Percentiles rank a stretch among this genome's conserved stretches.
These are phyloP conservation scores for Apophysomyces sp. DNA, from an alignment of 371 early-diverging fungal genomes.

Conservation along the genomic window DNA sequence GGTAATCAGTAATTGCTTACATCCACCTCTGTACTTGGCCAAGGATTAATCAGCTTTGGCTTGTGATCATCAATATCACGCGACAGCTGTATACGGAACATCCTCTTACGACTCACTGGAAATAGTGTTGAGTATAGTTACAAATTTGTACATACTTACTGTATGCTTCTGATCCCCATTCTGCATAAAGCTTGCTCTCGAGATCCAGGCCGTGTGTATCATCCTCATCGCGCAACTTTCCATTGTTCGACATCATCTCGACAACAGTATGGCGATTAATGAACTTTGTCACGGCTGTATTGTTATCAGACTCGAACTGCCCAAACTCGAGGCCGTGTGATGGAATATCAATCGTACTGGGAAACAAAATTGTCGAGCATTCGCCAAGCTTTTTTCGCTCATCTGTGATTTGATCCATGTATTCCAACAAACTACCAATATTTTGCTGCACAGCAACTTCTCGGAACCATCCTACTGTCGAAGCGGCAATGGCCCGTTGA, in stretches of 20 bases:
- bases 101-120: conserved; percentile 9
- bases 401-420: background rate
- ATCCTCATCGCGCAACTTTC: conserved; percentile 39
- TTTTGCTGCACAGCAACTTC: conserved; percentile 7
- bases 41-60: conserved; percentile 13
- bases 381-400: conserved; percentile 6
- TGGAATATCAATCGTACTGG: conserved; percentile 7
- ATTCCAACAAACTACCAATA: conserved; percentile 3
- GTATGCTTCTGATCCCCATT: conserved; percentile 42
- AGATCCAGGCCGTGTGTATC: conserved; percentile 44
- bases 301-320: conserved; percentile 24
- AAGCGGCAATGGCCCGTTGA: conserved; percentile 48
- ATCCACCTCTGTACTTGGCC: background rate
- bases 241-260: conserved; percentile 40
- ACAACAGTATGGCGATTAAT: conserved; percentile 38
- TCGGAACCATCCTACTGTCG: conserved; percentile 40
- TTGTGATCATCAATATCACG: conserved; percentile 8
- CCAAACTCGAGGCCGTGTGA: conserved; percentile 16
- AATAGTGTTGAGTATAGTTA: background rate
- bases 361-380: conserved; percentile 19
- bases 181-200: conserved; percentile 43
- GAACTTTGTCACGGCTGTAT: conserved; percentile 20
- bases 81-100: conserved; percentile 5
- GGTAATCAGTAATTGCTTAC: background rate
- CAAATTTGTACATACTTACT: conserved; percentile 10